These are phyloP conservation scores for Aegilops tauschii DNA, from an alignment of 176 grass and related monocot species.

Conservation along the genomic window DNA sequence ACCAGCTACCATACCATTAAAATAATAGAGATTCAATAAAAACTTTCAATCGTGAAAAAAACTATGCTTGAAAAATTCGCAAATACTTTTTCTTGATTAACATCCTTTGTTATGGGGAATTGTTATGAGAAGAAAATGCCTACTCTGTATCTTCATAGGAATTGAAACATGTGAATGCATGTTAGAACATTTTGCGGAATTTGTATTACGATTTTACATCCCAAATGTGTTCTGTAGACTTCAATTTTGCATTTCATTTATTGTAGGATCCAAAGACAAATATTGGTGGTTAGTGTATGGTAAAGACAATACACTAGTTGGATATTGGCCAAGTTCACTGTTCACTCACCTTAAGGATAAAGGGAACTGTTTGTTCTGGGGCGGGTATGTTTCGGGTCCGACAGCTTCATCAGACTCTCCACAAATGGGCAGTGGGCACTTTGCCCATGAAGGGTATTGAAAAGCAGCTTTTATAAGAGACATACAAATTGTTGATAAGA, in stretches of 20 bases:
- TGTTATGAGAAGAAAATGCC: background rate
- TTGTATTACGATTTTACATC: background rate
- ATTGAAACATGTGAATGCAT: background rate
- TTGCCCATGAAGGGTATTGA: conserved; percentile 9
- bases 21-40: background rate
- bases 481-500: background rate
- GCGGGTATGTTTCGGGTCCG: background rate
- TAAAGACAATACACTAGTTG: background rate
- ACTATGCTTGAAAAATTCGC: background rate
- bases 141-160: background rate
- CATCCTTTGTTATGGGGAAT: background rate
- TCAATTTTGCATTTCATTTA: background rate
- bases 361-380: background rate
- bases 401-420: background rate
- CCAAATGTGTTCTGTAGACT: background rate
- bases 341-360: background rate
- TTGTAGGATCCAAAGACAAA: conserved; percentile 21
- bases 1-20: background rate
- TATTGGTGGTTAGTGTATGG: conserved; percentile 23
- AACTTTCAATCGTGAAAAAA: background rate
- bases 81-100: background rate
- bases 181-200: background rate
- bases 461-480: conserved; percentile 19
- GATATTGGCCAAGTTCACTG: conserved; percentile 33
- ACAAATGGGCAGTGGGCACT: conserved; percentile 34